A percentile compares a stretch with the other conserved stretches of the same genome.
These are phyloP conservation scores for Thraustotheca clavata DNA, from an alignment of 352 stramenopile species.

Conservation along the genomic window DNA sequence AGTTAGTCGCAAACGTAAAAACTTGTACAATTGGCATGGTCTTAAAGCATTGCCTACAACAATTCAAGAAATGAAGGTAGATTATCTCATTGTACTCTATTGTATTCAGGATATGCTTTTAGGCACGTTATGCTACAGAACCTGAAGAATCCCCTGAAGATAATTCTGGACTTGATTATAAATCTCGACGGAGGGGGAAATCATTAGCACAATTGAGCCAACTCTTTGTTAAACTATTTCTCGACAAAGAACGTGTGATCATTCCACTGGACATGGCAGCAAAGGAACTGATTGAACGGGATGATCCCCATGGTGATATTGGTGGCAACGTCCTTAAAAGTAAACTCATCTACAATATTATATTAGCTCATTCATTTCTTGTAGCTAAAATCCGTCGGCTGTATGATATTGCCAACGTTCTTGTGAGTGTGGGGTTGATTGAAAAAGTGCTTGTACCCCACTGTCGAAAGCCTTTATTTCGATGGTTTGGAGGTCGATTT, in stretches of 20 bases:
- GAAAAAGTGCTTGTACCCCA: constrained; percentile 82
- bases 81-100: too few species aligned
- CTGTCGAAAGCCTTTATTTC: constrained; percentile 76
- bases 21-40: constrained; percentile 91
- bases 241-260: constrained; percentile 85
- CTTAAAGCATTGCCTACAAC: constrained; percentile 51
- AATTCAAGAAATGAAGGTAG: constrained; percentile 67
- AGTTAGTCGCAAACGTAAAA: constrained; percentile 94
- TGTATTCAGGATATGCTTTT: background rate
- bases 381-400: constrained; percentile 92
- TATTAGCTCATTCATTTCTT: background rate
- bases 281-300: constrained; percentile 88
- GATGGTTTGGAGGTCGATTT: constrained; percentile 35
- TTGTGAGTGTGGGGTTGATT: constrained; percentile 88
- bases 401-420: constrained; percentile 97
- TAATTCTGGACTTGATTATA: constrained; percentile 36
- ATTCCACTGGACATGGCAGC: constrained; percentile 91
- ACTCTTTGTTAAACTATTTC: constrained; percentile 94
- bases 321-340: constrained; percentile 60
- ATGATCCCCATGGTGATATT: constrained; percentile 31
- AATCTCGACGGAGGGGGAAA: constrained; percentile 60
- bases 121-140: constrained; percentile 5
- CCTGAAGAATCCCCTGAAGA: constrained; percentile 34
- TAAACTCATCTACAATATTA: constrained; percentile 26
- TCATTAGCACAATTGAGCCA: constrained; percentile 90